Percentiles rank a stretch among this genome's conserved stretches.
phyloP scores from a whole-genome alignment of 352 stramenopile species.

The Elongisporangium anandrum region DNA sequence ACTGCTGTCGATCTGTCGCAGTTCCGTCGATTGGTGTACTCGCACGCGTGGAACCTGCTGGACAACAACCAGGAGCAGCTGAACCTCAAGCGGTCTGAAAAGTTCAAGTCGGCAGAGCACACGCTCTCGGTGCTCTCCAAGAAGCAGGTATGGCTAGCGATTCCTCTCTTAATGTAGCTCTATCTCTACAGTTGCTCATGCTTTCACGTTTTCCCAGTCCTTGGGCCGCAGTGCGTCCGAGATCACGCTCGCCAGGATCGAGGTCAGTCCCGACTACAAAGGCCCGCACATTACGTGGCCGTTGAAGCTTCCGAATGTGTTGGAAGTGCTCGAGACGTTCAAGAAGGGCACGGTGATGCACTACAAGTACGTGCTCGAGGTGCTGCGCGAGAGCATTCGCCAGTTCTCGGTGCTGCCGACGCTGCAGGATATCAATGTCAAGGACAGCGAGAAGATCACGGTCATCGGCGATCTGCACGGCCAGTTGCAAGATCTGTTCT shows the following conservation, averaged over 20 bases:
- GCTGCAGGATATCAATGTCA: conserved; percentile 83
- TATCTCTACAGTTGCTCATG: neutral
- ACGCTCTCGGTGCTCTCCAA: conserved; percentile 73
- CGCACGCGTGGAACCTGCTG: conserved; percentile 85
- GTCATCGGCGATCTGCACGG: conserved; percentile 93
- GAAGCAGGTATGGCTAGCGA: conserved; percentile 32
- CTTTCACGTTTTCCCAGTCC: conserved; percentile 17
- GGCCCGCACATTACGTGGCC: conserved; percentile 83
- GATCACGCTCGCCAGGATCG: conserved; percentile 42
- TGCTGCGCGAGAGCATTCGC: conserved; percentile 70
- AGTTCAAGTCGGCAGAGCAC: conserved; percentile 82
- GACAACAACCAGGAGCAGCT: conserved; percentile 90
- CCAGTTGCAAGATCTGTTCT: conserved; percentile 93
- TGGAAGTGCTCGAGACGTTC: conserved; percentile 89
- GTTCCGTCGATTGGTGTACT: conserved; percentile 79
- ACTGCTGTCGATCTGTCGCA: too few relatives aligned
- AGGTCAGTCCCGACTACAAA: conserved; percentile 55
- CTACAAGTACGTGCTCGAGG: conserved; percentile 89
- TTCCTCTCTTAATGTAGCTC: neutral
- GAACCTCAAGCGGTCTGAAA: conserved; percentile 82
- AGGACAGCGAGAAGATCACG: conserved; percentile 87
- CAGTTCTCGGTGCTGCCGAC: conserved; percentile 62
- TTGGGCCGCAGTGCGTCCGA: conserved; percentile 53
- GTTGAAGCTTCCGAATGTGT: conserved; percentile 75
- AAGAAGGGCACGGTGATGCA: conserved; percentile 86